Percentiles rank a stretch among this genome's conserved stretches.
Conservation (phyloP, 2,329 filamentous ascomycete genomes). For the Penicillium sp. region DNA sequence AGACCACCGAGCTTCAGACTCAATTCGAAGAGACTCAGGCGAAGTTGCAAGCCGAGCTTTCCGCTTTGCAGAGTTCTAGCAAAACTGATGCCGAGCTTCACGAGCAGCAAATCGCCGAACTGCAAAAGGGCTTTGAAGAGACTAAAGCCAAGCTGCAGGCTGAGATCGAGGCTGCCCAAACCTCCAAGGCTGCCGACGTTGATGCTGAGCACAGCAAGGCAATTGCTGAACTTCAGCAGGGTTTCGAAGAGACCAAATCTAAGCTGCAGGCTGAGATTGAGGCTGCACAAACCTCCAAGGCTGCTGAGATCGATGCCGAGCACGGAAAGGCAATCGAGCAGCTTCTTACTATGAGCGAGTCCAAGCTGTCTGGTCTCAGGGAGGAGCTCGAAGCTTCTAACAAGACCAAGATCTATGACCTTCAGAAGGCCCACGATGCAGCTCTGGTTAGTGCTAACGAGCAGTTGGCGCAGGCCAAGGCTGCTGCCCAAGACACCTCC, state of each 20-base stretch:
- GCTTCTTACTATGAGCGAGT: conserved; percentile 41
- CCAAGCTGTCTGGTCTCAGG: conserved; percentile 39
- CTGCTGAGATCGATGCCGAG: conserved; percentile 38
- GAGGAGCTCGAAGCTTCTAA: conserved; percentile 39
- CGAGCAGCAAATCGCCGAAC: conserved; percentile 33
- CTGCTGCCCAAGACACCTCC: conserved; percentile 40
- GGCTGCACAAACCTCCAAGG: conserved; percentile 34
- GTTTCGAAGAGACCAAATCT: conserved; percentile 35
- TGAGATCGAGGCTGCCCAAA: conserved; percentile 17
- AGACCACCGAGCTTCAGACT: conserved; percentile 35
- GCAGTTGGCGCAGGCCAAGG: conserved; percentile 38
- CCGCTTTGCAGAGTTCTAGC: conserved; percentile 33
- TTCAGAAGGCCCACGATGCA: conserved; percentile 38
- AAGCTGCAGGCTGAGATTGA: conserved; percentile 43
- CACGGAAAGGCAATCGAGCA: conserved; percentile 35
- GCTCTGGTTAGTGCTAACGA: conserved; percentile 35
- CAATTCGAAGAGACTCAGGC: conserved; percentile 32
- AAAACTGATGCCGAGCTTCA: conserved; percentile 28
- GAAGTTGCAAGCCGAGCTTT: conserved; percentile 33
- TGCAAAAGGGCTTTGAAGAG: conserved; percentile 39
- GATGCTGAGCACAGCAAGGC: conserved; percentile 27
- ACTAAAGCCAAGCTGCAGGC: conserved; percentile 21
- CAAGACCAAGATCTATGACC: conserved; percentile 37
- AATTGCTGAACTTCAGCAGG: conserved; percentile 37
- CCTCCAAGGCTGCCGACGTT: conserved; percentile 15